A percentile compares a stretch with the other conserved stretches of the same genome.
phyloP scores from a whole-genome alignment of 192 early-diverging fungal species.

The Coemansia sp. region DNA sequence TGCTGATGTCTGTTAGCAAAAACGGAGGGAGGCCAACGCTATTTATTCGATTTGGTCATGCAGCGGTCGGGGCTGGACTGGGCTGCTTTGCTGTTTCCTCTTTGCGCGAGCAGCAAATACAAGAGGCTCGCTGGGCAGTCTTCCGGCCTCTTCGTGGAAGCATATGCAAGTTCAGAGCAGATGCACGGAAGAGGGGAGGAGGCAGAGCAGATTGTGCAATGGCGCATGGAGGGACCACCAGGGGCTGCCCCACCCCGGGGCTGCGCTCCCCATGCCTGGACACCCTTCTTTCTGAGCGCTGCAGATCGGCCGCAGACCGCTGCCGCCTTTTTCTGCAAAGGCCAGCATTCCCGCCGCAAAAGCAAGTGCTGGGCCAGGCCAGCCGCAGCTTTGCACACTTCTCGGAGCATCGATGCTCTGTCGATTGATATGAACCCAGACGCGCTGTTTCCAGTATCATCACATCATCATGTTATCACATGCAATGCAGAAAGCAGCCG shows the following conservation, averaged over 20 bases:
- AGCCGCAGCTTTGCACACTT: neutral
- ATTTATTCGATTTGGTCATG: slow-evolving; percentile 21
- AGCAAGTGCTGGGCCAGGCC: neutral
- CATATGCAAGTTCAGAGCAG: slow-evolving; percentile 18
- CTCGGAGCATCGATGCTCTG: neutral
- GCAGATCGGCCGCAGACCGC: slow-evolving; percentile 5
- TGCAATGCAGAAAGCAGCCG: slow-evolving; percentile 2
- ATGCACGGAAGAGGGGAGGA: slow-evolving; percentile 16
- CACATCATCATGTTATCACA: neutral
- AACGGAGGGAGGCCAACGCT: slow-evolving; percentile 4
- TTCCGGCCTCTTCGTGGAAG: slow-evolving; percentile 9
- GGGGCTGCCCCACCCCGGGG: slow-evolving; percentile 3
- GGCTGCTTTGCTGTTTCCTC: neutral
- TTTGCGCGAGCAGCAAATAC: neutral
- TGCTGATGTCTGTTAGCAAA: neutral
- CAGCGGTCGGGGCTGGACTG: neutral
- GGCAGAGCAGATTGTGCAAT: slow-evolving; percentile 4
- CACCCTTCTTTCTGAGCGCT: slow-evolving; percentile 10
- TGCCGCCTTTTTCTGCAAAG: neutral
- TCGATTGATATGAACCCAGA: neutral
- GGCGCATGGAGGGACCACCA: neutral
- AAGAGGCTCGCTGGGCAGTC: neutral
- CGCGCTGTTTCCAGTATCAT: neutral
- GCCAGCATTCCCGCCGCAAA: neutral
- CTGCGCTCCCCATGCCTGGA: neutral